Percentiles rank a stretch among this genome's conserved stretches.
These are phyloP conservation scores for Moniliophthora roreri DNA, from an alignment of 1,284 basidiomycete species.

Conservation along the genomic window DNA sequence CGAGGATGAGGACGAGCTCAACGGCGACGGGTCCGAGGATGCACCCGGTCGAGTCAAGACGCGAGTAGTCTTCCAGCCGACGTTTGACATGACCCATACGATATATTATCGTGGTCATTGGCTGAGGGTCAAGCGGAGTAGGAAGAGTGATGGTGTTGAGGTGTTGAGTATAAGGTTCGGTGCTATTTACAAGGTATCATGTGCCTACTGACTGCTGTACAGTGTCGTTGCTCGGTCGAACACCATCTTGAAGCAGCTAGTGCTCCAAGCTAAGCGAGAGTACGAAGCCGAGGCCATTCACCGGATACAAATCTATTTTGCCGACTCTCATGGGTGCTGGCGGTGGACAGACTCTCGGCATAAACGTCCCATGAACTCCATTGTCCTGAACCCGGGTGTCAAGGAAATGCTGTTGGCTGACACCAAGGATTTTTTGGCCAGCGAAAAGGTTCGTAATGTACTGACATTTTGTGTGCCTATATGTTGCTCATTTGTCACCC, in stretches of 20 bases:
- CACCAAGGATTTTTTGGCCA: conserved; percentile 77
- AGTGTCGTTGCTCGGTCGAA: conserved; percentile 80
- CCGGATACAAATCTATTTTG: conserved; percentile 82
- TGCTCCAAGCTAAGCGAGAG: conserved; percentile 83
- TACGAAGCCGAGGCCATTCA: conserved; percentile 83
- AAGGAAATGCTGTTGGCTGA: conserved; percentile 83
- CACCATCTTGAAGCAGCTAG: conserved; percentile 78
- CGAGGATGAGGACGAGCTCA: conserved; percentile 29
- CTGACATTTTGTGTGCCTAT: background rate
- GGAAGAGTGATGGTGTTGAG: conserved; percentile 69
- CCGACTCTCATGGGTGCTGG: conserved; percentile 83
- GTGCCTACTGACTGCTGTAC: conserved; percentile 12
- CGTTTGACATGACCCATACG: conserved; percentile 79
- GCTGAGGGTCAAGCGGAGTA: conserved; percentile 68
- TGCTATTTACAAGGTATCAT: background rate
- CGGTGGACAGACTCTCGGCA: conserved; percentile 81
- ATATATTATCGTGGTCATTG: conserved; percentile 81
- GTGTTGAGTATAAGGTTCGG: conserved; percentile 71
- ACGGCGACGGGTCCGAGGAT: conserved; percentile 12
- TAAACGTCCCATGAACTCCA: conserved; percentile 77
- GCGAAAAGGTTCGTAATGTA: conserved; percentile 58
- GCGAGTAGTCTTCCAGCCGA: conserved; percentile 81
- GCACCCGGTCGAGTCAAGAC: conserved; percentile 68
- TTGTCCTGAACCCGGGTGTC: conserved; percentile 78
- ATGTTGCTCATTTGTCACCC: background rate